Base-by-base conservation (phyloP, 352 stramenopile species). In the Pythium monospermum region DNA sequence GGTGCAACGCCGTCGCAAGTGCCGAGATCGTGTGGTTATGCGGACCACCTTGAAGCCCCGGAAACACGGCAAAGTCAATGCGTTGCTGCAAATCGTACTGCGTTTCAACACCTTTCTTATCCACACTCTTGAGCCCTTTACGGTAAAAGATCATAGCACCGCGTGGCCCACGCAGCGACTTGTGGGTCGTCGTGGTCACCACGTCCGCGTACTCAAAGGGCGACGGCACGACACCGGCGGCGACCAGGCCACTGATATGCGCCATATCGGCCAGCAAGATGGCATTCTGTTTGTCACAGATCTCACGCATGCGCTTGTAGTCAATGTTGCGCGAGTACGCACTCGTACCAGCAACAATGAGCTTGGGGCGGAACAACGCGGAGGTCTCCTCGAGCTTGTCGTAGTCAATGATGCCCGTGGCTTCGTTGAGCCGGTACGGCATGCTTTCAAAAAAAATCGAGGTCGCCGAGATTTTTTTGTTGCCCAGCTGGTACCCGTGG, bases 11-110 rank as follows among this genome's bases (percentile, higher is more conserved):
- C 44, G 97, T 99, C 15, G 97, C 95, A 12, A 99, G 76, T 12
- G 96, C 97, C n/a, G 95, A 83, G 73, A 99, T 99, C 23, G 96
- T 99, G 79, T 99, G 97, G 83, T 99, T 99, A 81, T 99, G 97
- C 16, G 97, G 97, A 44, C 97, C 97, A 41, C 97, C 97, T 74
- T 99, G 96, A 21, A 98, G 83, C 8, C 94, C 96, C 5, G 97
- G 97, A 77, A 99, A 99, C 28, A 99, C 97, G 16, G 96, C 76
- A 71, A 99, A 99, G 70, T 99, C 98, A 66, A 99, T 99, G 69
- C 97, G 97, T 49, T 97, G 82, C 71, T 99, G 95, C 23, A 99
- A 64, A 74, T 99, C 95, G 69, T 98, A 99, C 41, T 71, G 51
- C 6, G 76, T 69, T 45, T 84, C 73, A 19, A 97, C 88, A 47